Percentiles rank a stretch among this genome's conserved stretches.
Evolutionary conservation across 2,329 filamentous ascomycete genomes (phyloP).

Genomic region (Aspergillus neoniger): DNA sequence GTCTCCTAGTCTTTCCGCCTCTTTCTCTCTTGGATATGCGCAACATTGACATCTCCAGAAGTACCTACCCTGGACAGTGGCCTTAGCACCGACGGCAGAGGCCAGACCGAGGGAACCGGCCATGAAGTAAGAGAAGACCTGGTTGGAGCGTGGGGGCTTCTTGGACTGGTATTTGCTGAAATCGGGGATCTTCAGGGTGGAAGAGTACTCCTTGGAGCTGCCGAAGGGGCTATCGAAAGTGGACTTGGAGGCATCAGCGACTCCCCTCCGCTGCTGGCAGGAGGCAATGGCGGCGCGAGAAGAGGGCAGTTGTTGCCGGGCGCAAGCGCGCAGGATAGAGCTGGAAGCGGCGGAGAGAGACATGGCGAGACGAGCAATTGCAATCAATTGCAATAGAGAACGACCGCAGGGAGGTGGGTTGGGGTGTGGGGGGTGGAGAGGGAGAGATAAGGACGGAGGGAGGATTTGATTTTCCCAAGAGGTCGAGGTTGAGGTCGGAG

Average conservation of each 20-base stretch:
- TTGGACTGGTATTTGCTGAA: constrained; percentile 85
- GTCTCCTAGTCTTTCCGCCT: constrained; percentile 1
- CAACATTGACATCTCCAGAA: constrained; percentile 13
- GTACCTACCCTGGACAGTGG: constrained; percentile 88
- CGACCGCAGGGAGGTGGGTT: constrained; percentile 17
- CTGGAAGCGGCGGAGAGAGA: constrained; percentile 67
- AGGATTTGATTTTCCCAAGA: constrained; percentile 39
- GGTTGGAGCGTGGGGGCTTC: constrained; percentile 68
- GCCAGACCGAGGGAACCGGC: constrained; percentile 92
- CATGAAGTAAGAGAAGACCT: constrained; percentile 97
- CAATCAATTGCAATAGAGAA: constrained; percentile 35
- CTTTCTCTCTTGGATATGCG: background rate
- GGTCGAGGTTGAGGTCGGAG: constrained; percentile 44
- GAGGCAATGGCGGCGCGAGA: constrained; percentile 44
- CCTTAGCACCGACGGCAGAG: constrained; percentile 91
- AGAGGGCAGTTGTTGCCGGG: constrained; percentile 49
- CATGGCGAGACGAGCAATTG: constrained; percentile 40
- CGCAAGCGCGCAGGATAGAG: constrained; percentile 64
- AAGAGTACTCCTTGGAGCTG: constrained; percentile 42
- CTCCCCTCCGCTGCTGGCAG: constrained; percentile 45
- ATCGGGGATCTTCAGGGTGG: constrained; percentile 75
- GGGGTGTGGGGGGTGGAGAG: constrained; percentile 24
- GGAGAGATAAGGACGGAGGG: constrained; percentile 19
- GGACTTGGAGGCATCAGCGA: constrained; percentile 41
- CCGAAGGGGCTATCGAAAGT: constrained; percentile 60